Base-by-base conservation (phyloP, 148 eudicot genomes). In the Cornus florida region DNA sequence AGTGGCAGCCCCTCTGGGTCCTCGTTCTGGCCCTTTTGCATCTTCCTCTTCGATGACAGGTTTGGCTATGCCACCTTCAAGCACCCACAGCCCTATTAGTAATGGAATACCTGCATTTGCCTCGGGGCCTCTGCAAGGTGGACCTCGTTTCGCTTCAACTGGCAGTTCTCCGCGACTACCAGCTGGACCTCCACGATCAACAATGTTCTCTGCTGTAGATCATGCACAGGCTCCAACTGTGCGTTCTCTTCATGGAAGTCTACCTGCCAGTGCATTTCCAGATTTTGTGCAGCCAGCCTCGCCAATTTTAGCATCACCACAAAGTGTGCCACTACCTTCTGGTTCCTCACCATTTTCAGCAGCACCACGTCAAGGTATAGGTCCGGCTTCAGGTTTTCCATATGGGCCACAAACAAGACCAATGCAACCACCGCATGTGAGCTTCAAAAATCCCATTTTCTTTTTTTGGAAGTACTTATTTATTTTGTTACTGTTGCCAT, bases 351-450 rank as follows among this genome's bases (percentile, higher is more conserved):
- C 79, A 75, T 91, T 86, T 85, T 69, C 93, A 73, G 85, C 82
- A 41, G 85, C 82, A 41, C 82, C 91, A 71, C 85, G 77, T 71
- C 94, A 79, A 84, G 87, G 84, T 83, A 82, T 67, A 57, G 79
- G 81, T 35, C 90, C 85, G 68, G 83, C 91, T 67, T 70, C 82
- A 9, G 91, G 91, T 74, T 73, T 97, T 80, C 88, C 91, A 10
- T 90, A 72, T 80, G 97, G 95, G 72, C 69, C 85, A 81, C 97
- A 88, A 77, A 80, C 90, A 35, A 89, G 94, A 86, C 86, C 75
- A 74, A 81, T 90, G 83, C 97, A 81, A 81, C 74, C 84, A 7
- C 87, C 76, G 17, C 97, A 95, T 90, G 99, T 95, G 78, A 76
- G 53, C 32, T 79, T 76, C 38, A 35, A 35, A 35, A 35, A 35